A percentile compares a stretch with the other conserved stretches of the same genome.
Evolutionary conservation across 331 rosid species (phyloP).

Genomic region (Malus hybrid): DNA sequence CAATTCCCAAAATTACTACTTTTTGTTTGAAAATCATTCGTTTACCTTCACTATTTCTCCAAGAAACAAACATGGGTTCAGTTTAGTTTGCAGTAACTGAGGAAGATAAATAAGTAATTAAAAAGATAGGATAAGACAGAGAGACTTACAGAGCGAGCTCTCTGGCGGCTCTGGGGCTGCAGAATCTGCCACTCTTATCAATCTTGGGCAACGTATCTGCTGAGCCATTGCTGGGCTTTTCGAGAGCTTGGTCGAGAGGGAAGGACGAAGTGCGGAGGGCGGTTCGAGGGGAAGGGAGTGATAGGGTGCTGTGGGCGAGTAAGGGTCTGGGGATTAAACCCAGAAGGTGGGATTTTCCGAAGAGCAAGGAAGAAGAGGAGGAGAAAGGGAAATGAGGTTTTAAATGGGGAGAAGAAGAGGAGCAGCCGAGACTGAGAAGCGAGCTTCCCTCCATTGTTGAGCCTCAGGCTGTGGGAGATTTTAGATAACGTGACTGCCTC

Average conservation of each 20-base stretch:
- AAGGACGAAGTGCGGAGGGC: slow-evolving; percentile 36
- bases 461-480: neutral
- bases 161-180: slow-evolving; percentile 94
- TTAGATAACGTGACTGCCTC: slow-evolving; percentile 1
- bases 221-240: slow-evolving; percentile 5
- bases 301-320: neutral
- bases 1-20: neutral
- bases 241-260: slow-evolving; percentile 25
- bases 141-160: slow-evolving; percentile 75
- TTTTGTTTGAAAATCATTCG: neutral
- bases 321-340: slow-evolving; percentile 1
- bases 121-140: neutral
- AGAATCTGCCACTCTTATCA: slow-evolving; percentile 73
- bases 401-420: slow-evolving; percentile 17
- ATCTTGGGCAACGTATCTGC: slow-evolving; percentile 55
- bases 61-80: neutral
- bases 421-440: slow-evolving; percentile 17
- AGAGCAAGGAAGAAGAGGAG: slow-evolving; percentile 12
- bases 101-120: neutral
- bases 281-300: slow-evolving; percentile 14
- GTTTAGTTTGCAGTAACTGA: neutral
- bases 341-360: neutral
- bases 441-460: slow-evolving; percentile 49
- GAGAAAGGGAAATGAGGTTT: slow-evolving; percentile 14
- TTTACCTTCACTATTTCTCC: neutral